phyloP scores from a whole-genome alignment of 2,329 filamentous ascomycete species.

The Ascochyta pisi region DNA sequence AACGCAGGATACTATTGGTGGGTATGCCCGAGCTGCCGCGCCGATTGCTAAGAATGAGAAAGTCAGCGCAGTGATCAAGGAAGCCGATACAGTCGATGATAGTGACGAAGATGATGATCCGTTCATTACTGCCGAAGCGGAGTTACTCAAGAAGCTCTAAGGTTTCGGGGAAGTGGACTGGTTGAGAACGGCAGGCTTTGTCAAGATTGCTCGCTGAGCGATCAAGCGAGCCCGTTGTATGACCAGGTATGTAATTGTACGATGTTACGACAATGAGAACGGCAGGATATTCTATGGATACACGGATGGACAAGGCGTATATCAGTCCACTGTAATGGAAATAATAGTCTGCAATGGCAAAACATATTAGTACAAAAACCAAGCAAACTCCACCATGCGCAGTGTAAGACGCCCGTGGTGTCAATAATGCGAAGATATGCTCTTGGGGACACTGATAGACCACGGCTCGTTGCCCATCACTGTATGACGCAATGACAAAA shows the following conservation, averaged over 20 bases:
- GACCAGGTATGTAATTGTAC: conserved; percentile 14
- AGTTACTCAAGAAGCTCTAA: conserved; percentile 11
- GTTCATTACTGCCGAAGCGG: conserved; percentile 11
- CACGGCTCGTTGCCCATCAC: background rate
- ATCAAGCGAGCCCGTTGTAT: background rate
- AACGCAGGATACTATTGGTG: conserved; percentile 27
- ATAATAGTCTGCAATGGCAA: conserved; percentile 11
- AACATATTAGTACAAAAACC: background rate
- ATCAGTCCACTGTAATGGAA: background rate
- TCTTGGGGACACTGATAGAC: background rate
- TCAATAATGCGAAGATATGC: no score
- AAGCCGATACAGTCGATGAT: conserved; percentile 5
- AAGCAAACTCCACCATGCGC: background rate
- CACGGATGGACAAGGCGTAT: background rate
- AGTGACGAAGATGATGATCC: conserved; percentile 11
- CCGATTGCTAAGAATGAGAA: conserved; percentile 5
- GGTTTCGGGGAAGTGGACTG: background rate
- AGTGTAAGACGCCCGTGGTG: background rate
- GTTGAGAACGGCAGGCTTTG: background rate
- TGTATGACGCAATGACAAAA: background rate
- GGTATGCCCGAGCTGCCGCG: background rate
- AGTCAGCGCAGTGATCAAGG: conserved; percentile 1
- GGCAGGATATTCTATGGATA: background rate
- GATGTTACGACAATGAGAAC: conserved; percentile 7
- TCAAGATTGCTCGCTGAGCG: background rate